Conservation (phyloP, 306 rosid species). For the Acacia melanoxylon region DNA sequence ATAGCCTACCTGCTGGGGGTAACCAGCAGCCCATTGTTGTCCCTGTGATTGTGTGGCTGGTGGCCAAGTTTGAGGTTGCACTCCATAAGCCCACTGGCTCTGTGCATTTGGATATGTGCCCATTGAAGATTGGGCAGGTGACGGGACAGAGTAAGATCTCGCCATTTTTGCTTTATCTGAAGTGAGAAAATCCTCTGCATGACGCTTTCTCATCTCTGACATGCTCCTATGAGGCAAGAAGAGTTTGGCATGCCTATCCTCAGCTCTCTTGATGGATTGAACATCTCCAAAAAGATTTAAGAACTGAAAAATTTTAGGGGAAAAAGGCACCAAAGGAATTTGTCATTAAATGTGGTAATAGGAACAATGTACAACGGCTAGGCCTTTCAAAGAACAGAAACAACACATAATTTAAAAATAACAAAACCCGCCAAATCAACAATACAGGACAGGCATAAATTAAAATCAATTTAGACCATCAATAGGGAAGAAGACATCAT, state of each 20-base stretch:
- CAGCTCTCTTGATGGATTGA: slow-evolving; percentile 83
- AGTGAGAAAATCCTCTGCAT: slow-evolving; percentile 84
- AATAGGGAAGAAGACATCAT: neutral
- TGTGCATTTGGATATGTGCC: slow-evolving; percentile 87
- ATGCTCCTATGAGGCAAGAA: slow-evolving; percentile 82
- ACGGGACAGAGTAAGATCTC: slow-evolving; percentile 69
- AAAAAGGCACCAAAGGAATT: neutral
- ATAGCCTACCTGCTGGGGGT: slow-evolving; percentile 73
- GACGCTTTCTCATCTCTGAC: slow-evolving; percentile 90
- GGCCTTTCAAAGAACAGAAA: slow-evolving; percentile 14
- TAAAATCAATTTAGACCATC: neutral
- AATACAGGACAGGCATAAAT: neutral
- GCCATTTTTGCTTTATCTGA: slow-evolving; percentile 83
- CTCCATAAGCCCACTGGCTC: slow-evolving; percentile 86
- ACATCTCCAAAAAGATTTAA: slow-evolving; percentile 90
- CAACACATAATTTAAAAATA: neutral
- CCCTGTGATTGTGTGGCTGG: slow-evolving; percentile 85
- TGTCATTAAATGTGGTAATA: neutral
- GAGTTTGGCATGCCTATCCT: slow-evolving; percentile 91
- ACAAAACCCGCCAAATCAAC: neutral
- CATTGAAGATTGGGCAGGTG: slow-evolving; percentile 77
- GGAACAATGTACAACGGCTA: neutral
- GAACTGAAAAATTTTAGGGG: slow-evolving; percentile 60
- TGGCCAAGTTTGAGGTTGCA: slow-evolving; percentile 96
- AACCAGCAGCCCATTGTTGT: slow-evolving; percentile 95